A percentile compares a stretch with the other conserved stretches of the same genome.
These are phyloP conservation scores for Cyclotella choctawhatcheeana DNA, from an alignment of 108 stramenopile genomes.

Conservation along the genomic window DNA sequence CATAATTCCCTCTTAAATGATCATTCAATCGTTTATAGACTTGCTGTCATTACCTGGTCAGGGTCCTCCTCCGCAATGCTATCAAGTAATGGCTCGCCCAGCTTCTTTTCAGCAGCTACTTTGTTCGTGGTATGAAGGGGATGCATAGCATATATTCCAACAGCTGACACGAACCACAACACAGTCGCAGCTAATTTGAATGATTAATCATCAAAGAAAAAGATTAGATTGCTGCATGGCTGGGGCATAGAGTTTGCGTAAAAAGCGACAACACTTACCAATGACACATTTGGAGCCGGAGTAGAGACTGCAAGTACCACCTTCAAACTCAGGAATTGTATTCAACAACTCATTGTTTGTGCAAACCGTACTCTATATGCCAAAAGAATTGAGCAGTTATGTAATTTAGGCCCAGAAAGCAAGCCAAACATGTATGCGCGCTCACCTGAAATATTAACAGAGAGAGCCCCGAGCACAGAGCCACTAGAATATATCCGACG, in stretches of 20 bases:
- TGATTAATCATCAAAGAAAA: too few relatives aligned
- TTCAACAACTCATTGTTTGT: constrained; percentile 1
- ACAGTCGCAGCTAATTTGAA: constrained; percentile 10
- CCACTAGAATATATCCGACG: background rate
- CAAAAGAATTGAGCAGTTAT: background rate
- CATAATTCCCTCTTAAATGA: background rate
- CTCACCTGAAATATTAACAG: background rate
- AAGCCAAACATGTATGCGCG: background rate
- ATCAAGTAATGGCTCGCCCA: background rate
- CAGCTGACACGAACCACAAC: background rate
- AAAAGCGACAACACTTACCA: too few relatives aligned
- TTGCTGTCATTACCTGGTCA: background rate
- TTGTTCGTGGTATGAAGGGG: background rate
- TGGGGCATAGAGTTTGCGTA: too few relatives aligned
- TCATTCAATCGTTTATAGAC: background rate
- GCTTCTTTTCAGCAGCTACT: background rate
- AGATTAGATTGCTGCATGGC: too few relatives aligned
- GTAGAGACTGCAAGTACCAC: background rate
- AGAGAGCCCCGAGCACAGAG: background rate
- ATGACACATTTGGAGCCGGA: constrained; percentile 2
- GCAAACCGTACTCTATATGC: constrained; percentile 6
- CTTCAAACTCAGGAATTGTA: background rate
- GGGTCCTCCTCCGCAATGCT: background rate
- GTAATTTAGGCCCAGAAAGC: background rate
- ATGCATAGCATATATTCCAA: constrained; percentile 1